phyloP scores from a whole-genome alignment of 495 filamentous ascomycete species.

The Cladorrhinum samala region DNA sequence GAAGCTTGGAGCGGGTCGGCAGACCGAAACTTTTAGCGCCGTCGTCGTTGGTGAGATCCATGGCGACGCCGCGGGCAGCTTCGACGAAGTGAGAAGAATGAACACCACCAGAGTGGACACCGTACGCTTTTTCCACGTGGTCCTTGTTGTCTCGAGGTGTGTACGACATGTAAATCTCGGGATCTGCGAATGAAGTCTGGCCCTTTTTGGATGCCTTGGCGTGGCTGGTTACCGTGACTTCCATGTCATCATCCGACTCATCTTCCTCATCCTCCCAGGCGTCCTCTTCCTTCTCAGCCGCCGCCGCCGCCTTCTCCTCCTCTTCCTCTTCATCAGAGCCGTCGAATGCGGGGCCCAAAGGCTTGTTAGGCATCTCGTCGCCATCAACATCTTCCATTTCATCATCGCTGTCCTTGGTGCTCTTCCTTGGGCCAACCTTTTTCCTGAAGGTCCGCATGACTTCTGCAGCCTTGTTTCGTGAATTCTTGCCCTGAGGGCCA shows the following conservation, averaged over 20 bases:
- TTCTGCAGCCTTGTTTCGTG: constrained; percentile 65
- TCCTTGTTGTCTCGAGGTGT: constrained; percentile 66
- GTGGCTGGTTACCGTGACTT: constrained; percentile 70
- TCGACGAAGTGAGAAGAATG: constrained; percentile 69
- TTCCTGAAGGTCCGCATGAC: constrained; percentile 64
- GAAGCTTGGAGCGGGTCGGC: constrained; percentile 64
- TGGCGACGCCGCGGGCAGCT: constrained; percentile 72
- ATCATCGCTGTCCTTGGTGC: constrained; percentile 25
- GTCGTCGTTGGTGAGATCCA: constrained; percentile 87
- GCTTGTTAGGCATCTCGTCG: constrained; percentile 17
- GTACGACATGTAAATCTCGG: constrained; percentile 95
- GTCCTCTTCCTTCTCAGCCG: constrained; percentile 30
- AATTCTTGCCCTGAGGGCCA: constrained; percentile 58
- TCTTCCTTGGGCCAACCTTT: constrained; percentile 49
- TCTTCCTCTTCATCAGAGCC: constrained; percentile 32
- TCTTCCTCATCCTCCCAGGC: constrained; percentile 53
- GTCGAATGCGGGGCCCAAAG: constrained; percentile 15
- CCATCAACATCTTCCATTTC: constrained; percentile 34
- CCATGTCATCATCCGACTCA: constrained; percentile 71
- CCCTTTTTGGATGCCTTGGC: constrained; percentile 41
- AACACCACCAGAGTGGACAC: constrained; percentile 69
- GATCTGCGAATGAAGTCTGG: constrained; percentile 61
- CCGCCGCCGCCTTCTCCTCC: constrained; percentile 42
- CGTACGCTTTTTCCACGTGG: constrained; percentile 85
- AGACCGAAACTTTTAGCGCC: constrained; percentile 68